Base-by-base conservation (phyloP, 2,329 filamentous ascomycete species). In the Nemania diffusa region DNA sequence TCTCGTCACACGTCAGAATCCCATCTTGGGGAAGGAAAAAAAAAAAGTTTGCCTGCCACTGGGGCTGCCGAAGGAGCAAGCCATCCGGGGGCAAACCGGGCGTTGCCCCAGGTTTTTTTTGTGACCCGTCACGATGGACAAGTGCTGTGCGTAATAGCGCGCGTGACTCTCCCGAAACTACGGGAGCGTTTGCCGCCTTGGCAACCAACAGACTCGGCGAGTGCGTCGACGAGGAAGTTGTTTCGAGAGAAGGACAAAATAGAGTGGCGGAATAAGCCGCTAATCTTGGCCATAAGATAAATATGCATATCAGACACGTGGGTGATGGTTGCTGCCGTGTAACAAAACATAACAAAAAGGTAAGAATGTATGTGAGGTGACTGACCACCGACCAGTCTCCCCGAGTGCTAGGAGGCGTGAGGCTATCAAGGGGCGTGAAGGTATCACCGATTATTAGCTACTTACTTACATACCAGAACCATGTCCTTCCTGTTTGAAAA, bases 301-400 rank as follows among this genome's bases (percentile, higher is more conserved):
- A n/a, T 32, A 32, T 66, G 58, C 66, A 69, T 67, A 63, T 60
- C 34, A 29, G 51, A 64, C 67, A 69, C 67, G 67, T 69, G 67
- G 50, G 64, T 50, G 24, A 52, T 53, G 52, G 55, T 37, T 44
- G 58, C 62, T 69, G 52, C 55, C 29, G 64, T 69, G 67, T 67
- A 64, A 67, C 67, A 15, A 42, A 42, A 53, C 5, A 42, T 34
- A 53, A 32, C 3, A 20, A 44, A n/a, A 22, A 20, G 2, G n/a
- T n/a, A 20, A 44, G 5, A 20, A 17, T 20, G 27, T 26, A 29
- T 13, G 51, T 40, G 34, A 57, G 40, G 32, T 15, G 48, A 44
- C 40, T 15, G 48, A 44, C 40, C 57, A 55, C 32, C 26, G 50
- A 60, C 50, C 56, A 59, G 60, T 58, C 37, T 37, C 53, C 24